Percentiles rank a stretch among this genome's conserved stretches.
Evolutionary conservation across 2,329 filamentous ascomycete genomes (phyloP).

Genomic region (Echinosphaeria canescens): DNA sequence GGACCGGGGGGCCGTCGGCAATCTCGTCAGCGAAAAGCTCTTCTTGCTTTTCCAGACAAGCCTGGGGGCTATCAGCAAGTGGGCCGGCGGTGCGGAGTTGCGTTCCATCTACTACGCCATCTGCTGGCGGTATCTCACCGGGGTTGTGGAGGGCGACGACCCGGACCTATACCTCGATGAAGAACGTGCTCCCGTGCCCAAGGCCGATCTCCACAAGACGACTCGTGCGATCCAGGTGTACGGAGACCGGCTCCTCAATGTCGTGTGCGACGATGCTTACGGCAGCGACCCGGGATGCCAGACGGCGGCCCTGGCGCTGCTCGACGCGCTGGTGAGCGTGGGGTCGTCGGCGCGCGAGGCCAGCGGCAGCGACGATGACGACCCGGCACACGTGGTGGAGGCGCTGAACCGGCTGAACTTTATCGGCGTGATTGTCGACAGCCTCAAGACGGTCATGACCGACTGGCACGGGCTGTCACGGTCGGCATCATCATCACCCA

Average conservation of each 20-base stretch:
- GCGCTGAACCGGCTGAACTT: slow-evolving; percentile 75
- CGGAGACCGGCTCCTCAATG: slow-evolving; percentile 64
- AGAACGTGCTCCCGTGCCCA: slow-evolving; percentile 12
- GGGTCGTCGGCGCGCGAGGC: slow-evolving; percentile 50
- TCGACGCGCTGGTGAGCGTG: slow-evolving; percentile 56
- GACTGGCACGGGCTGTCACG: slow-evolving; percentile 34
- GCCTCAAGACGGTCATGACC: slow-evolving; percentile 52
- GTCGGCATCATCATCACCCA: slow-evolving; percentile 4
- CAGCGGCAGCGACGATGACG: slow-evolving; percentile 24
- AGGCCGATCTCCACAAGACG: slow-evolving; percentile 15
- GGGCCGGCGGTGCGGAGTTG: slow-evolving; percentile 46
- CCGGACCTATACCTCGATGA: too few species aligned
- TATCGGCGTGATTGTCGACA: slow-evolving; percentile 74
- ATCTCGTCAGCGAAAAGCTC: slow-evolving; percentile 70
- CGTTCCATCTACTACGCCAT: slow-evolving; percentile 82
- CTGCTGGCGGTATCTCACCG: slow-evolving; percentile 65
- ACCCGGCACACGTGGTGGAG: slow-evolving; percentile 55
- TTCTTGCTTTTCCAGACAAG: slow-evolving; percentile 83
- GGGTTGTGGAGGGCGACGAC: slow-evolving; percentile 29
- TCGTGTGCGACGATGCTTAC: slow-evolving; percentile 84
- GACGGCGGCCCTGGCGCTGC: slow-evolving; percentile 66
- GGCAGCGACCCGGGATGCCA: slow-evolving; percentile 65
- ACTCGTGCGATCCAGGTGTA: slow-evolving; percentile 40
- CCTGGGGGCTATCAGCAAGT: slow-evolving; percentile 56
- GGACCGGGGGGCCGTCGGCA: slow-evolving; percentile 23